These are phyloP conservation scores for Populus nigra DNA, from an alignment of 345 rosid species.

Conservation along the genomic window DNA sequence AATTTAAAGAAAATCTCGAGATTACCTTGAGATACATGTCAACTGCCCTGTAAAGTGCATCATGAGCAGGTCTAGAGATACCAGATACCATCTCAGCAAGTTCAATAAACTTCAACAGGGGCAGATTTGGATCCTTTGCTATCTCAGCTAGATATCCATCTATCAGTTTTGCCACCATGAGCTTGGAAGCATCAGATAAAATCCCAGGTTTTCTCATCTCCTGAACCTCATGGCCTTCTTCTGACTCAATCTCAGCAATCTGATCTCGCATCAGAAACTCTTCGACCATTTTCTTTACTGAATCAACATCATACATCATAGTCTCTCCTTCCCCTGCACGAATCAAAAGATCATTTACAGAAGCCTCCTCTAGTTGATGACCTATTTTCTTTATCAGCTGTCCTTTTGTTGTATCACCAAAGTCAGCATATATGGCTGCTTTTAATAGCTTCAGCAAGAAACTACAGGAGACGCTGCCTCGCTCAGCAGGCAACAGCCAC, in stretches of 20 bases:
- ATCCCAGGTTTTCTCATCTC: slow-evolving; percentile 52
- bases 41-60: slow-evolving; percentile 76
- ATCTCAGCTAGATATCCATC: slow-evolving; percentile 79
- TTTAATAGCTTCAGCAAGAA: slow-evolving; percentile 77
- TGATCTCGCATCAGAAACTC: slow-evolving; percentile 60
- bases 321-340: slow-evolving; percentile 47
- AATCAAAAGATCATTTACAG: slow-evolving; percentile 59
- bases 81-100: slow-evolving; percentile 65
- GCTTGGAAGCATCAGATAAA: slow-evolving; percentile 76
- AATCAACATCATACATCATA: slow-evolving; percentile 58
- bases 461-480: slow-evolving; percentile 67
- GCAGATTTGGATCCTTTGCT: slow-evolving; percentile 66
- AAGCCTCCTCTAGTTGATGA: slow-evolving; percentile 78
- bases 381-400: slow-evolving; percentile 60
- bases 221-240: slow-evolving; percentile 34
- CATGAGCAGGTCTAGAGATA: slow-evolving; percentile 72
- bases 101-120: slow-evolving; percentile 50
- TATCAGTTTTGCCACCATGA: slow-evolving; percentile 72
- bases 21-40: slow-evolving; percentile 78
- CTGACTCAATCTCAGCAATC: slow-evolving; percentile 43
- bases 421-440: slow-evolving; percentile 55
- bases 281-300: slow-evolving; percentile 49
- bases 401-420: slow-evolving; percentile 43
- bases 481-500: slow-evolving; percentile 60
- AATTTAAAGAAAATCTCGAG: not conserved